phyloP scores from a whole-genome alignment of 495 filamentous ascomycete genomes.

The Penicillium tannophilum region DNA sequence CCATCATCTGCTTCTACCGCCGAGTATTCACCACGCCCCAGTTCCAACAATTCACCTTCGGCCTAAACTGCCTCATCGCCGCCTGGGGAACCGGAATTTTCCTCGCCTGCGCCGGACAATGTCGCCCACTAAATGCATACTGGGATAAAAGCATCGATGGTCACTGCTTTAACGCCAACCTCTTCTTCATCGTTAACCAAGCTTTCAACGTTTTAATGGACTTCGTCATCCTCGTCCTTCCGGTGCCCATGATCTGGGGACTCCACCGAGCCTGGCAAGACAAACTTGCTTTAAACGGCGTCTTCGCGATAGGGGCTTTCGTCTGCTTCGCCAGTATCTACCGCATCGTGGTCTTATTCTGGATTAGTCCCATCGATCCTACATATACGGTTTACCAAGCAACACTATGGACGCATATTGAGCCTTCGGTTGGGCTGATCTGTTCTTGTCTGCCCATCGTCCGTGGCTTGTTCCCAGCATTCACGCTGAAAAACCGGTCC shows the following conservation, averaged over 20 bases:
- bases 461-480: conserved; percentile 50
- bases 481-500: conserved; percentile 31
- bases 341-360: conserved; percentile 60
- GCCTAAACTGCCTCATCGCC: conserved; percentile 36
- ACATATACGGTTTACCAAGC: conserved; percentile 53
- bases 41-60: conserved; percentile 37
- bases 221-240: conserved; percentile 43
- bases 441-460: conserved; percentile 61
- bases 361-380: conserved; percentile 47
- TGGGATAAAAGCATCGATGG: conserved; percentile 43
- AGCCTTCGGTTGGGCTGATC: conserved; percentile 58
- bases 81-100: conserved; percentile 40
- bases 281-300: conserved; percentile 47
- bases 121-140: conserved; percentile 41
- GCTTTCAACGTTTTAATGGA: conserved; percentile 48
- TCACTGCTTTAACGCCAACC: conserved; percentile 37
- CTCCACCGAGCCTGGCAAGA: conserved; percentile 46
- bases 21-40: conserved; percentile 43
- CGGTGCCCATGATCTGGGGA: conserved; percentile 48
- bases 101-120: conserved; percentile 45
- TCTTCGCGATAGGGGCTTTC: conserved; percentile 54
- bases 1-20: conserved; percentile 51
- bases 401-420: conserved; percentile 60
- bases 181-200: conserved; percentile 47
- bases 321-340: conserved; percentile 50